These are phyloP conservation scores for Epicoccum sorghinum DNA, from an alignment of 2,329 filamentous ascomycete genomes.

Conservation along the genomic window DNA sequence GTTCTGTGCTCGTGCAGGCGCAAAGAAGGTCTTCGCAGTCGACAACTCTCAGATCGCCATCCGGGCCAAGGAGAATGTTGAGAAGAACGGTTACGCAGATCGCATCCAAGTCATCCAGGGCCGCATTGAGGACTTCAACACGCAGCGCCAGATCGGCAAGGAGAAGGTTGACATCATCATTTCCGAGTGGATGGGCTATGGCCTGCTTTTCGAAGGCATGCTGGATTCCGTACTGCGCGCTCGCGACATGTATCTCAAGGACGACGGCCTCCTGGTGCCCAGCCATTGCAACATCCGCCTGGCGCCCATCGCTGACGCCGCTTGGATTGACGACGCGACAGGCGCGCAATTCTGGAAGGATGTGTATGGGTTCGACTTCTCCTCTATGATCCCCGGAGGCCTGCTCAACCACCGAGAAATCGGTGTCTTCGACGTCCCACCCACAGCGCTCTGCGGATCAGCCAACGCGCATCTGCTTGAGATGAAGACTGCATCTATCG, in stretches of 20 bases:
- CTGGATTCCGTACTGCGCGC: slow-evolving; percentile 89
- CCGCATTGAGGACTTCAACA: slow-evolving; percentile 82
- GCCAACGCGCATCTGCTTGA: slow-evolving; percentile 76
- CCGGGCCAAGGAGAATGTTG: slow-evolving; percentile 84
- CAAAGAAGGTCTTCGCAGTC: slow-evolving; percentile 84
- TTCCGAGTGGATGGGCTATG: slow-evolving; percentile 98
- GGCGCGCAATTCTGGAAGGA: slow-evolving; percentile 77
- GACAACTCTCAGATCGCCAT: slow-evolving; percentile 91
- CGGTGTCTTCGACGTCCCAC: slow-evolving; percentile 40
- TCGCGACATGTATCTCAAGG: slow-evolving; percentile 81
- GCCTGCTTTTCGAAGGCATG: slow-evolving; percentile 93
- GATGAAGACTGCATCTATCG: slow-evolving; percentile 72
- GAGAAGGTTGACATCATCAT: slow-evolving; percentile 88
- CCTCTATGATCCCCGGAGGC: slow-evolving; percentile 82
- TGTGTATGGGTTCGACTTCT: slow-evolving; percentile 95
- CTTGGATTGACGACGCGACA: slow-evolving; percentile 78
- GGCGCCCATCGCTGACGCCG: slow-evolving; percentile 77
- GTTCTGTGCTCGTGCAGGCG: slow-evolving; percentile 91
- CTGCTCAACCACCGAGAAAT: slow-evolving; percentile 68
- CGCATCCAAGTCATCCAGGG: slow-evolving; percentile 81
- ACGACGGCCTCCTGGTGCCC: slow-evolving; percentile 82
- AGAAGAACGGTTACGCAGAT: slow-evolving; percentile 75
- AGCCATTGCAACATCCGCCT: slow-evolving; percentile 83
- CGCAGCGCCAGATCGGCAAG: slow-evolving; percentile 60
- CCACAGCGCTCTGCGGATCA: slow-evolving; percentile 52